Evolutionary conservation across 192 early-diverging fungal genomes (phyloP).

Genomic region (Lobosporangium transversale): DNA sequence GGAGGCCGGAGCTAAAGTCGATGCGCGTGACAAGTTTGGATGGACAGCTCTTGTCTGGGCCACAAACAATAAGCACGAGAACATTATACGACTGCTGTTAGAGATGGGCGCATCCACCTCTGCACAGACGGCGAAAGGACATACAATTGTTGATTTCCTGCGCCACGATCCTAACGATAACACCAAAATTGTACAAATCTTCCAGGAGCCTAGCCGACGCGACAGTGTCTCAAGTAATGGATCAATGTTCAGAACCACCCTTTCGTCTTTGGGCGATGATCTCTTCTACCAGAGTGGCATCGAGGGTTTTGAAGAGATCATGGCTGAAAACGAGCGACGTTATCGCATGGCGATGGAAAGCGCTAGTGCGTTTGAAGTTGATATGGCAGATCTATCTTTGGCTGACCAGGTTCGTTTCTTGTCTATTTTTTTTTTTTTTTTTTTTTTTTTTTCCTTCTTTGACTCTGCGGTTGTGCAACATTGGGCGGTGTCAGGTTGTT

Average conservation of each 20-base stretch:
- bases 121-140: constrained; percentile 73
- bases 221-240: constrained; percentile 55
- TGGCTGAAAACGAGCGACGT: constrained; percentile 55
- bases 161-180: constrained; percentile 63
- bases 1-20: constrained; percentile 75
- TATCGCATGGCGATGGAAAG: constrained; percentile 58
- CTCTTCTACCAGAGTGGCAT: constrained; percentile 47
- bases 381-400: constrained; percentile 56
- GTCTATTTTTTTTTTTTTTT: constrained; percentile 7
- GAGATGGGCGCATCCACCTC: constrained; percentile 80
- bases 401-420: constrained; percentile 49
- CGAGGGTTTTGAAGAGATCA: constrained; percentile 54
- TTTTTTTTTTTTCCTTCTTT: constrained; percentile 2
- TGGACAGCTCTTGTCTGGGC: constrained; percentile 96
- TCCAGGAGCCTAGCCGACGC: constrained; percentile 52
- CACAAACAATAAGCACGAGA: constrained; percentile 80
- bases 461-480: constrained; percentile 21
- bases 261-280: constrained; percentile 46
- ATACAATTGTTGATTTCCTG: constrained; percentile 80
- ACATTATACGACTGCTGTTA: constrained; percentile 77
- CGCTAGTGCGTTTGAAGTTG: constrained; percentile 55
- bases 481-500: constrained; percentile 23
- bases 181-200: constrained; percentile 61
- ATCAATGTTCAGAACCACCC: constrained; percentile 30
- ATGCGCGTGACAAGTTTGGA: constrained; percentile 82